Evolutionary conservation across 495 filamentous ascomycete species (phyloP).

Genomic region (Evernia prunastri): DNA sequence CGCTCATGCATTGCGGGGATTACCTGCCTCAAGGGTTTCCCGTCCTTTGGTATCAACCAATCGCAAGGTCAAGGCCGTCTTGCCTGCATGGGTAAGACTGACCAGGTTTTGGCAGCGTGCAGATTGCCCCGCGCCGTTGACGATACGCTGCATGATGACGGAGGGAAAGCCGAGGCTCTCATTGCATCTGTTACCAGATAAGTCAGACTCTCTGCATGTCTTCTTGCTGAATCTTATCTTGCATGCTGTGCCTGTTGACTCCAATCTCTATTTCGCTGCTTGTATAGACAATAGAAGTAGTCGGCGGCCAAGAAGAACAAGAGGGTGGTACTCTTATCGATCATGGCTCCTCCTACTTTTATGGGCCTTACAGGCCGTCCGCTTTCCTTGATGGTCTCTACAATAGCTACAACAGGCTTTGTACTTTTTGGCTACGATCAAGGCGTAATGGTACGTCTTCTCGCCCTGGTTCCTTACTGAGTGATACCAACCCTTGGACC

Average conservation of each 20-base stretch:
- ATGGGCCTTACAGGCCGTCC: conserved; percentile 58
- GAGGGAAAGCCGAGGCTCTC: conserved; percentile 1
- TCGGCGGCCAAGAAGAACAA: not conserved
- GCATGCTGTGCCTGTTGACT: not conserved
- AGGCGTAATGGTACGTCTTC: conserved; percentile 52
- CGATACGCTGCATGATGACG: not conserved
- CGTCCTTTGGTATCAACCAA: not conserved
- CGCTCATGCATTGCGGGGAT: not conserved
- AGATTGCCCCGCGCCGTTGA: conserved; percentile 2
- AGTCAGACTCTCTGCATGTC: not conserved
- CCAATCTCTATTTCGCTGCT: not conserved
- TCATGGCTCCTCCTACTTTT: conserved; percentile 38
- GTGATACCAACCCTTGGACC: not conserved
- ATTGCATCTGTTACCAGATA: not conserved
- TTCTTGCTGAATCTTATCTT: not conserved
- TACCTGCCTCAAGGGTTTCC: not conserved
- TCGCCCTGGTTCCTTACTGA: not conserved
- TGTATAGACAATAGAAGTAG: not conserved
- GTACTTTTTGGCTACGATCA: conserved; percentile 69
- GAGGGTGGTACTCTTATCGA: conserved; percentile 3
- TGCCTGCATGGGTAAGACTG: not conserved
- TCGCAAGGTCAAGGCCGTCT: not conserved
- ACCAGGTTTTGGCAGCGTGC: not conserved
- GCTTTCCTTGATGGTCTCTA: conserved; percentile 58
- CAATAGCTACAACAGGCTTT: conserved; percentile 67